These are phyloP conservation scores for Lipomyces spencermartinsiae DNA, from an alignment of 805 yeast species.

Conservation along the genomic window DNA sequence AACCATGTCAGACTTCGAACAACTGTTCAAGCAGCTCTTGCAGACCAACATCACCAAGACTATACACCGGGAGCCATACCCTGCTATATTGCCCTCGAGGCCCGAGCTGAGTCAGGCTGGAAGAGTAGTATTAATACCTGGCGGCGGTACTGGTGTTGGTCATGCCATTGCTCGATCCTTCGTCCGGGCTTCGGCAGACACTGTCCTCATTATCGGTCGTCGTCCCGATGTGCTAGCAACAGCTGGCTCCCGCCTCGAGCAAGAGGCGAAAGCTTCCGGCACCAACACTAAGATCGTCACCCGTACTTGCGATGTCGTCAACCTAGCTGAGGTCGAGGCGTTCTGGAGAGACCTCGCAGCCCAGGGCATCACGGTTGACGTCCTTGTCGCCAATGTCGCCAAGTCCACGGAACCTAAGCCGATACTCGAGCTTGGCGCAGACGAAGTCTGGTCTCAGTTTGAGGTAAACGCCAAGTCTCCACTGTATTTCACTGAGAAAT, in stretches of 20 bases:
- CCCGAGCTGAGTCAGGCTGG: constrained; percentile 11
- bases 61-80: constrained; percentile 2
- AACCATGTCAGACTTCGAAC: constrained; percentile 4
- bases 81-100: constrained; percentile 10
- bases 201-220: constrained; percentile 9
- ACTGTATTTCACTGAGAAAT: constrained; percentile 5
- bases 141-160: constrained; percentile 12
- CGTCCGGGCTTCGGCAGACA: constrained; percentile 10
- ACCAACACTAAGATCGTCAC: constrained; percentile 8
- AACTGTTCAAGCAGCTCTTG: not conserved
- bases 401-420: constrained; percentile 10
- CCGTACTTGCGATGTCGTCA: constrained; percentile 6
- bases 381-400: constrained; percentile 3
- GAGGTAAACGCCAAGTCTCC: constrained; percentile 8
- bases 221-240: constrained; percentile 7
- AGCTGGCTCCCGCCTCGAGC: constrained; percentile 12
- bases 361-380: constrained; percentile 5
- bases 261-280: not conserved
- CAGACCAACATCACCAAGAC: constrained; percentile 3
- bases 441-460: constrained; percentile 10
- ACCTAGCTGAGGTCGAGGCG: not conserved
- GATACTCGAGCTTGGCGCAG: constrained; percentile 12
- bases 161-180: constrained; percentile 10
- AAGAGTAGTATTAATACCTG: not conserved
- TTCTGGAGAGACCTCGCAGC: constrained; percentile 5